These are phyloP conservation scores for Serendipita sp. DNA, from an alignment of 768 basidiomycete species.

Conservation along the genomic window DNA sequence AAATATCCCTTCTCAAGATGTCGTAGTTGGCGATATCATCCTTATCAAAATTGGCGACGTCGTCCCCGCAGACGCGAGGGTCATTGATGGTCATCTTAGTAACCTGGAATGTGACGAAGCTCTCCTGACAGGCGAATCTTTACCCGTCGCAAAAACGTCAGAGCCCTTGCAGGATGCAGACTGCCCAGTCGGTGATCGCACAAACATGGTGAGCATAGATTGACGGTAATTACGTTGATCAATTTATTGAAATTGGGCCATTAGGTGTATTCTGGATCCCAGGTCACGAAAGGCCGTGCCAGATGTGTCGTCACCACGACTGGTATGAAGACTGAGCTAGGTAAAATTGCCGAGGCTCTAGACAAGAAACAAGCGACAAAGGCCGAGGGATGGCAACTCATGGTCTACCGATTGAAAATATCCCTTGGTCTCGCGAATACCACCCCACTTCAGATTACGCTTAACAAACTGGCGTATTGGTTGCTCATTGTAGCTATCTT, in stretches of 20 bases:
- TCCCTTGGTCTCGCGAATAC: constrained; percentile 13
- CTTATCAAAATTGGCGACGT: constrained; percentile 27
- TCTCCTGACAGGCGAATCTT: constrained; percentile 35
- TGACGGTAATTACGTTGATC: not conserved
- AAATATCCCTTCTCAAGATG: constrained; percentile 27
- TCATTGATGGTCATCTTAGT: constrained; percentile 24
- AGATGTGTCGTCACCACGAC: constrained; percentile 31
- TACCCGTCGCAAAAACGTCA: constrained; percentile 31
- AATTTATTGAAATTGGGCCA: not conserved
- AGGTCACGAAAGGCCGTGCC: constrained; percentile 30
- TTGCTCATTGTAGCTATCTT: constrained; percentile 19
- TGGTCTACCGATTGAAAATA: constrained; percentile 17
- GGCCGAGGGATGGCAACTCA: constrained; percentile 10
- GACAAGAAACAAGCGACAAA: constrained; percentile 16
- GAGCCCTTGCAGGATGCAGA: constrained; percentile 18
- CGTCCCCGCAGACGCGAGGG: constrained; percentile 31
- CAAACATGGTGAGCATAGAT: constrained; percentile 25
- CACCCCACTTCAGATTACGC: constrained; percentile 23
- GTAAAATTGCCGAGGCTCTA: constrained; percentile 22
- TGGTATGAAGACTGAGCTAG: constrained; percentile 38
- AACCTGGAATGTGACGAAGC: constrained; percentile 37
- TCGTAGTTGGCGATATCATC: constrained; percentile 29
- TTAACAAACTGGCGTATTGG: constrained; percentile 22
- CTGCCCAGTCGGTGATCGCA: constrained; percentile 27
- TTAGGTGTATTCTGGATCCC: not conserved